Base-by-base conservation (phyloP, 2,329 filamentous ascomycete species). In the Ophiocordyceps camponoti-rufipedis region DNA sequence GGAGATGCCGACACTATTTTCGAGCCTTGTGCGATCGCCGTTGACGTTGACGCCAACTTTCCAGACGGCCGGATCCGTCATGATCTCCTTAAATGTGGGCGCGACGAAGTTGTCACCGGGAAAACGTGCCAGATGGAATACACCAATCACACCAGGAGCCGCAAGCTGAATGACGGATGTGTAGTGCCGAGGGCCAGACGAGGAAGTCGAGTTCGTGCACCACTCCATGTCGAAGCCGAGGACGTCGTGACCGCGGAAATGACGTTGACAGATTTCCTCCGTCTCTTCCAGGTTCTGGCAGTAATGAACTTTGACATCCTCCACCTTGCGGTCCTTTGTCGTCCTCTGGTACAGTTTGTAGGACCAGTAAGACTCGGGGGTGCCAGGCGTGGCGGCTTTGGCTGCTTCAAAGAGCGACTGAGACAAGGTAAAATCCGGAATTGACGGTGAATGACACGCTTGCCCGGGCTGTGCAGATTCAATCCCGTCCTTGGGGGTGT, bases 191-290 rank as follows among this genome's bases (percentile, higher is more conserved):
- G 78, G 62, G 3, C 69, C 67, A 2, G 69, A 58, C 8, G 51
- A 53, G 18, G 58, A 67, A 6, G 56, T 64, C 0, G 75, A 69
- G 6, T 71, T 65, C 1, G 67, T 51, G 45, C 76, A 70, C 88
- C 89, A 95, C 64, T 95, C 89, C 49, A 95, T 71, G 55, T 95
- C 88, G 49, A 95, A 86, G 0, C 88, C 88, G n/a, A 95, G 58
- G 2, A 93, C 62, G 38, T 75, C 68, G 54, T 91, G 77, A 28
- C 71, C 52, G 38, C 78, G 56, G 52, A 95, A 94, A 47, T 81
- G 70, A 47, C 73, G 60, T 48, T 75, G 60, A 48, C 76, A 68
- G 8, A 83, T 71, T 6, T 66, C 62, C 58, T 95, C 85, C 16
- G 82, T 81, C 3, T 74, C 75, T 33, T 75, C 66, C 41, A 71